phyloP scores from a whole-genome alignment of 2,329 filamentous ascomycete genomes.

The Aspergillus uvarum region DNA sequence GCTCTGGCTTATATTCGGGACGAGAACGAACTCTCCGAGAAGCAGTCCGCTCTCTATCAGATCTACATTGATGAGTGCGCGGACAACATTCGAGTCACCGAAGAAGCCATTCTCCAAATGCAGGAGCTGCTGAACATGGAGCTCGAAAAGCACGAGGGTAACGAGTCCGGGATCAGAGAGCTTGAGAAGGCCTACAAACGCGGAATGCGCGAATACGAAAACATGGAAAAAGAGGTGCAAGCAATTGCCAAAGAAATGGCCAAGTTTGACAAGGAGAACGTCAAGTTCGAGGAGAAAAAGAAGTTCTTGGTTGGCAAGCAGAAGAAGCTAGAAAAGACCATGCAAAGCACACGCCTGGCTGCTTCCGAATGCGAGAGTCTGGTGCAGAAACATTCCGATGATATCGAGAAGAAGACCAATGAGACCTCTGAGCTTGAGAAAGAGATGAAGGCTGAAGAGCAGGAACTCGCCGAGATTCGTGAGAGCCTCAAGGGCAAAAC shows the following conservation, averaged over 20 bases:
- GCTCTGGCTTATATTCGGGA: conserved; percentile 84
- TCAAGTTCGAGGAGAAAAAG: conserved; percentile 97
- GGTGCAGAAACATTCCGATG: conserved; percentile 72
- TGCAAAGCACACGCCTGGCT: conserved; percentile 72
- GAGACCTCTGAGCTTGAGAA: conserved; percentile 76
- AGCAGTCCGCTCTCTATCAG: conserved; percentile 90
- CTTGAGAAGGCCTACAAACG: conserved; percentile 81
- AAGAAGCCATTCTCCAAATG: conserved; percentile 88
- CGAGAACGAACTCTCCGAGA: conserved; percentile 87
- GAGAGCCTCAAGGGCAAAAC: conserved; percentile 93
- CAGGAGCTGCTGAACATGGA: conserved; percentile 83
- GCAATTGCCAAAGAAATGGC: conserved; percentile 79
- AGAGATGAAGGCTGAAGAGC: conserved; percentile 74
- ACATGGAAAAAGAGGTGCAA: conserved; percentile 78
- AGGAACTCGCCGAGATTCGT: conserved; percentile 77
- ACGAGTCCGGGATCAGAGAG: conserved; percentile 84
- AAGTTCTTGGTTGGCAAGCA: conserved; percentile 90
- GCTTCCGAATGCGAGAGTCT: conserved; percentile 73
- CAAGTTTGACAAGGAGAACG: conserved; percentile 91
- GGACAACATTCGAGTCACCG: conserved; percentile 82
- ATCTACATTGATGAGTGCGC: conserved; percentile 84
- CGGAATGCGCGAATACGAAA: conserved; percentile 79
- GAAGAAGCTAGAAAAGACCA: conserved; percentile 90
- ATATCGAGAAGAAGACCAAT: conserved; percentile 73
- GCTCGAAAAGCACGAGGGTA: conserved; percentile 86